Base-by-base conservation (phyloP, 371 early-diverging fungal genomes). In the Spraguea lophii region DNA sequence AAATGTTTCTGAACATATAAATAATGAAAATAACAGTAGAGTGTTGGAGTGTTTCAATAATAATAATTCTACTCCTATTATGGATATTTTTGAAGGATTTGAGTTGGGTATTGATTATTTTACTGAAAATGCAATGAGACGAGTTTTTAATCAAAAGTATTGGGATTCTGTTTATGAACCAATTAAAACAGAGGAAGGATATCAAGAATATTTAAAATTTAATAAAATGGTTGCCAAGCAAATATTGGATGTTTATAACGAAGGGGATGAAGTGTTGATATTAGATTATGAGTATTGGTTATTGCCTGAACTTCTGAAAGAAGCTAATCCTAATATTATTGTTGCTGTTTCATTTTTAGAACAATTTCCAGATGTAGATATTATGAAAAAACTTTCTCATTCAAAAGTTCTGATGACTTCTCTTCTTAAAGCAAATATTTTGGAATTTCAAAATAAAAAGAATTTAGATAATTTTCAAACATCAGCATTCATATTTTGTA, bases 281-380 rank as follows among this genome's bases (percentile, higher is more conserved):
- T 63, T 63, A 17, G 69, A 68, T 53, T 64, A 68, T 46, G 65
- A 64, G 42, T 35, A 62, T n/a, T 63, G 62, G 65, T 36, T 66
- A 15, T 54, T 71, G 0, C 72, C 72, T 20, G 53, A 56, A 36
- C 46, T 67, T 48, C 17, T 71, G 9, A 45, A 53, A 35, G 44
- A 49, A 15, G 39, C 21, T 16, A 10, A 15, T 2, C 23, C 26
- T 6, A 35, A 50, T 17, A 37, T 17, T 59, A 60, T 42, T 44
- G 62, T 26, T 60, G 70, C 52, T 62, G 16, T 65, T 25, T 64
- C 62, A 42, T 40, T 62, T 2, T 65, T 68, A 26, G 61, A 62
- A 30, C 61, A 65, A 24, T 71, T 71, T 50, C 66, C 66, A 4
- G 53, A 34, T 38, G 16, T 34, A 17, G 46, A 40, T 12, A 46